Conservation (phyloP, 2,329 filamentous ascomycete species). For the Talaromyces atroroseus region DNA sequence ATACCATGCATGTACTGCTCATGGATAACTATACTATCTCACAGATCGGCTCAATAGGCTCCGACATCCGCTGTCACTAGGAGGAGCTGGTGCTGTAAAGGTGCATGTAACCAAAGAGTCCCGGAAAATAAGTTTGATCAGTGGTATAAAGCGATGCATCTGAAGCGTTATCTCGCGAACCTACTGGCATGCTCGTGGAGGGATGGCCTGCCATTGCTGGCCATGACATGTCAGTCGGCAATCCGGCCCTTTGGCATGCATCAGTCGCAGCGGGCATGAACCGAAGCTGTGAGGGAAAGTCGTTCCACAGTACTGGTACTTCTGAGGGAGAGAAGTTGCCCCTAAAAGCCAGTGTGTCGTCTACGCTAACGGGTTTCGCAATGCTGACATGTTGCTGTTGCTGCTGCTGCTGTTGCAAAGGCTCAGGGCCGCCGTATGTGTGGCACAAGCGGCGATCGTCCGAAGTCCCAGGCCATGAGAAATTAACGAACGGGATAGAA, state of each 20-base stretch:
- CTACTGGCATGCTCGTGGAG: neutral
- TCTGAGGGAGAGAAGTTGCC: neutral
- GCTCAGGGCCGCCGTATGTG: neutral
- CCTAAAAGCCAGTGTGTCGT: neutral
- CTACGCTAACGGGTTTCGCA: neutral
- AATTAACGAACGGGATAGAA: slow-evolving; percentile 21
- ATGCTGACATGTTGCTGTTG: neutral
- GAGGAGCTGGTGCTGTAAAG: neutral
- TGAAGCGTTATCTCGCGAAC: neutral
- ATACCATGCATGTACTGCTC: no score
- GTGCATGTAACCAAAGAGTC: neutral
- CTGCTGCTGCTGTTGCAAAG: neutral
- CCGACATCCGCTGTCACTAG: no score
- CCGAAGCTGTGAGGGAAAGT: neutral
- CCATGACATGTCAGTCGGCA: neutral
- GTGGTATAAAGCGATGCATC: neutral
- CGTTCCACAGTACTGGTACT: slow-evolving; percentile 1
- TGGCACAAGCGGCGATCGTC: neutral
- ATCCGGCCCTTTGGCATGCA: neutral
- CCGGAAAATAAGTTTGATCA: neutral
- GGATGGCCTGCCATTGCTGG: neutral
- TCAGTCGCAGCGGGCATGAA: neutral
- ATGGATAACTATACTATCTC: no score
- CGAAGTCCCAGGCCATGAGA: slow-evolving; percentile 21
- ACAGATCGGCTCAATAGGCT: no score